Evolutionary conservation across 305 asterid species (phyloP).

Genomic region (Fraxinus xanthoxyloides): DNA sequence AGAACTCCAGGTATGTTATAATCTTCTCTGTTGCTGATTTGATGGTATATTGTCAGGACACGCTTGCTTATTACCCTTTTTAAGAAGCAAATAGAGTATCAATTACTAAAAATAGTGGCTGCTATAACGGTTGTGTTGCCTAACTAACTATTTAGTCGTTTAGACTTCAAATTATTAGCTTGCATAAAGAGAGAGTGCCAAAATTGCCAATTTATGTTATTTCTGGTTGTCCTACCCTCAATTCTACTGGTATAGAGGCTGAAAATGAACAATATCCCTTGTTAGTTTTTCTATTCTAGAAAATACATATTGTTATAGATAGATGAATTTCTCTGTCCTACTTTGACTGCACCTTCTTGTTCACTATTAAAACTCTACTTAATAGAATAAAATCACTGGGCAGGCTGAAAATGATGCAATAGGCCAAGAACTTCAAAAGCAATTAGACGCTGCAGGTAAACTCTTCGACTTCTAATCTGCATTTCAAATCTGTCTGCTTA

Average conservation of each 20-base stretch:
- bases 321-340: neutral
- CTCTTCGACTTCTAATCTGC: neutral
- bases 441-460: slow-evolving; percentile 82
- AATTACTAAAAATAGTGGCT: neutral
- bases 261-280: slow-evolving; percentile 3
- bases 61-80: neutral
- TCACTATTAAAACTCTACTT: slow-evolving; percentile 2
- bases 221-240: neutral
- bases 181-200: neutral
- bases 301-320: neutral
- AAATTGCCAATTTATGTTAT: neutral
- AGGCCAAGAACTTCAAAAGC: slow-evolving; percentile 89
- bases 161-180: neutral
- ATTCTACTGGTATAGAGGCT: slow-evolving; percentile 1
- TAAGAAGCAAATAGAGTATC: neutral
- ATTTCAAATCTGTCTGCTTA: neutral
- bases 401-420: slow-evolving; percentile 82
- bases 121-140: neutral
- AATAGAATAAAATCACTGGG: slow-evolving; percentile 8
- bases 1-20: slow-evolving; percentile 61
- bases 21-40: neutral
- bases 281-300: neutral
- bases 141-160: neutral
- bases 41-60: neutral
- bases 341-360: neutral